A percentile compares a stretch with the other conserved stretches of the same genome.
Evolutionary conservation across 805 yeast species (phyloP).

Genomic region (Wickerhamiella shivajii): DNA sequence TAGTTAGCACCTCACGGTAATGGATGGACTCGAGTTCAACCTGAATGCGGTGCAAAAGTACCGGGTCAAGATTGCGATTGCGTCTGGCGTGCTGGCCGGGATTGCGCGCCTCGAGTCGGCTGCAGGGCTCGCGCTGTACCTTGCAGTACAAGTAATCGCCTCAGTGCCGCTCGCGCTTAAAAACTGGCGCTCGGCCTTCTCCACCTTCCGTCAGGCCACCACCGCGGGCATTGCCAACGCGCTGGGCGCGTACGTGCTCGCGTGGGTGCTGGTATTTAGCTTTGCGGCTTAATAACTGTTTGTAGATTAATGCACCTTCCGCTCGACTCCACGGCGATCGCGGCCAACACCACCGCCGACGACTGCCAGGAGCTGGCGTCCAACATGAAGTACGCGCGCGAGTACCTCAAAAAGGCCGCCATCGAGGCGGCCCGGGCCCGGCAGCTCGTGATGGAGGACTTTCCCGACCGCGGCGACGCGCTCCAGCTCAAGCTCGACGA

Average conservation of each 20-base stretch:
- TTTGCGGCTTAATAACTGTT: too few species aligned
- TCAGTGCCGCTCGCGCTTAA: neutral
- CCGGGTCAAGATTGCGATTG: too few species aligned
- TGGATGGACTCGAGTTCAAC: neutral
- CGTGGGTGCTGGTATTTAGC: too few species aligned
- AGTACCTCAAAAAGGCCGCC: slow-evolving; percentile 3
- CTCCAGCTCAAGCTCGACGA: neutral
- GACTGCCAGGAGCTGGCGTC: too few species aligned
- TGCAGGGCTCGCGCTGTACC: neutral
- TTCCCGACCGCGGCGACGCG: neutral
- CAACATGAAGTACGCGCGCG: too few species aligned
- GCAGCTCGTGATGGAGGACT: neutral
- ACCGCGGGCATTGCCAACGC: too few species aligned
- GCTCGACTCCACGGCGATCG: too few species aligned
- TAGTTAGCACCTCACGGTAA: neutral
- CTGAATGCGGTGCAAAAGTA: neutral
- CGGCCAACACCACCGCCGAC: too few species aligned
- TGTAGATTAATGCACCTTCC: too few species aligned
- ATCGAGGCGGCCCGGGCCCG: slow-evolving; percentile 3
- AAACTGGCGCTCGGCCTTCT: too few species aligned
- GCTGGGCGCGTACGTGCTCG: too few species aligned
- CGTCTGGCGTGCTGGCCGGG: neutral
- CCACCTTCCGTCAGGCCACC: too few species aligned
- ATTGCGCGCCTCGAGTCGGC: neutral
- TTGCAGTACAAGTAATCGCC: neutral